These are phyloP conservation scores for Nematodospora anomalae DNA, from an alignment of 1,139 yeast genomes.

Conservation along the genomic window DNA sequence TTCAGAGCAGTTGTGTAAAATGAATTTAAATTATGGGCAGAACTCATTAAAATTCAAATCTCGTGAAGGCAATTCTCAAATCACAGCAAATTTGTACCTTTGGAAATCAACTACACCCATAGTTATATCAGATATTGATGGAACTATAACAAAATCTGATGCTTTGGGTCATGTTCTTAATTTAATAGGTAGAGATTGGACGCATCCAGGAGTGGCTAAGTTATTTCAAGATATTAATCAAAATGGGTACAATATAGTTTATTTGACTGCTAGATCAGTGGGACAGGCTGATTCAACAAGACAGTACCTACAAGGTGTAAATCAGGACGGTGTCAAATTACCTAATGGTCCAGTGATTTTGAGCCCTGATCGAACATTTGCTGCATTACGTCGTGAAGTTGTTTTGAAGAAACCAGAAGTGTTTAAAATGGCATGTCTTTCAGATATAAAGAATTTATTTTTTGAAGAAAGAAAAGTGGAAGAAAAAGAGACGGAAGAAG, in stretches of 20 bases:
- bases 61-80: slow-evolving; percentile 76
- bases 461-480: slow-evolving; percentile 27
- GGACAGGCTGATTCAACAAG: slow-evolving; percentile 96
- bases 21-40: slow-evolving; percentile 75
- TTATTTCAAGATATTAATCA: slow-evolving; percentile 78
- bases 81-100: slow-evolving; percentile 70
- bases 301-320: slow-evolving; percentile 74
- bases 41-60: slow-evolving; percentile 79
- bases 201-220: slow-evolving; percentile 93
- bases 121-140: slow-evolving; percentile 96
- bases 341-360: slow-evolving; percentile 94
- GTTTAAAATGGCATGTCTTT: slow-evolving; percentile 94
- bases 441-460: slow-evolving; percentile 75
- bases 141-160: slow-evolving; percentile 96
- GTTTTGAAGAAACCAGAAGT: slow-evolving; percentile 95
- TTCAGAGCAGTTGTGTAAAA: slow-evolving; percentile 77
- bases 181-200: slow-evolving; percentile 96
- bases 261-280: slow-evolving; percentile 90
- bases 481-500: slow-evolving; percentile 16
- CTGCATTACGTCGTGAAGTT: slow-evolving; percentile 89
- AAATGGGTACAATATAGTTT: slow-evolving; percentile 92
- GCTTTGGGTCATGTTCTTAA: slow-evolving; percentile 96
- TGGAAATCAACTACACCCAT: slow-evolving; percentile 89
- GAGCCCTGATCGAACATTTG: slow-evolving; percentile 96
- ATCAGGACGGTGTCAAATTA: slow-evolving; percentile 63